phyloP scores from a whole-genome alignment of 1,139 yeast species.

The Debaryomyces singareniensis region DNA sequence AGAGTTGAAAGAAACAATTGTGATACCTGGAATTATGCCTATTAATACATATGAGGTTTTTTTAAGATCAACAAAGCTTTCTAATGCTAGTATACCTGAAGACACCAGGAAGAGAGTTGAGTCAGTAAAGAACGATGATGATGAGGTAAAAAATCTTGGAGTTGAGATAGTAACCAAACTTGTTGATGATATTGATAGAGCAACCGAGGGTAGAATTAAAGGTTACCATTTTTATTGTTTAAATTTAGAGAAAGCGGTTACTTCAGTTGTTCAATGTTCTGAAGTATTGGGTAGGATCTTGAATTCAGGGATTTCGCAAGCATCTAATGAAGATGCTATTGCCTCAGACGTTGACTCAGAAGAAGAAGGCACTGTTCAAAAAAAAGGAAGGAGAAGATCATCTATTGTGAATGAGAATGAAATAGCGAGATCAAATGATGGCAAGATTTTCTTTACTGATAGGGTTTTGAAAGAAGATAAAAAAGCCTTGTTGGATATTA shows the following conservation, averaged over 20 bases:
- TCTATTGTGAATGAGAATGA: conserved; percentile 42
- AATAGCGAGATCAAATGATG: conserved; percentile 27
- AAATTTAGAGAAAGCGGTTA: conserved; percentile 86
- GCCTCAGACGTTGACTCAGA: conserved; percentile 29
- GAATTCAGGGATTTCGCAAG: conserved; percentile 10
- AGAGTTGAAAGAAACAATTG: conserved; percentile 40
- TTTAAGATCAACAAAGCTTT: conserved; percentile 80
- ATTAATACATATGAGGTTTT: conserved; percentile 83
- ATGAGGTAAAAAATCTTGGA: conserved; percentile 77
- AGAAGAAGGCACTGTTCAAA: conserved; percentile 5
- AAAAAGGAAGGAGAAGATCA: conserved; percentile 32
- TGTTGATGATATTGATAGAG: conserved; percentile 46
- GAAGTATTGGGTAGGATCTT: conserved; percentile 32
- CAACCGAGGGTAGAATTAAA: conserved; percentile 50
- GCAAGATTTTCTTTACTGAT: conserved; percentile 17
- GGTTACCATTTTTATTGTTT: conserved; percentile 91
- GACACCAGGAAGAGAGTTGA: conserved; percentile 35
- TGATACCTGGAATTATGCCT: conserved; percentile 97
- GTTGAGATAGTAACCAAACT: conserved; percentile 66
- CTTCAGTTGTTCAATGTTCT: conserved; percentile 69
- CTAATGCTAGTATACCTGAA: conserved; percentile 81
- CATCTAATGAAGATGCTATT: conserved; percentile 23
- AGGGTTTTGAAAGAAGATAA: conserved; percentile 28
- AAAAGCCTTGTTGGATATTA: conserved; percentile 63
- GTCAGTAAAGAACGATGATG: conserved; percentile 70